Base-by-base conservation (phyloP, 1,284 basidiomycete genomes). In the Ceratobasidium theobromae region DNA sequence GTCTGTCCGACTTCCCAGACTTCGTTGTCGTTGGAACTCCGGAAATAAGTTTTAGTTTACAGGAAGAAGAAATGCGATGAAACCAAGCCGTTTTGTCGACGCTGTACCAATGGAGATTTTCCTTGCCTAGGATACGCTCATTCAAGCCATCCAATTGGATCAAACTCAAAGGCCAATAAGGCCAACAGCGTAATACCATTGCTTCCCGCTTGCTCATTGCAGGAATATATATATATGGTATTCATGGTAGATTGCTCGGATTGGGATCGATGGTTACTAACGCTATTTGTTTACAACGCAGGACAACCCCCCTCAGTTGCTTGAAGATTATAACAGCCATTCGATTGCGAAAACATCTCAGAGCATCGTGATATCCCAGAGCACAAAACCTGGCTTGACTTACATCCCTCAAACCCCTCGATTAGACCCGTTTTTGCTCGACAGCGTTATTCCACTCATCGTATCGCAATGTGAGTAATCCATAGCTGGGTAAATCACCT, bases 51-150 rank as follows among this genome's bases (percentile, higher is more conserved):
- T 38, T 16, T 8, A 38, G 9, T 38, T 18, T 30, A 51, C 23
- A 54, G 53, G 35, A 32, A 25, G 23, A 54, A 54, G 35, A 54
- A 54, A 54, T 54, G 53, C n/a, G 53, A 33, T 6, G 33, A 54
- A 35, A n/a, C 8, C 11, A 54, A 41, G 25, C 53, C 53, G 2
- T 11, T 18, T 27, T 54, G 53, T 23, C 32, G 32, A 11, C 16
- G 53, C 4, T 54, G 53, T 21, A 40, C n/a, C 16, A 14, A 23
- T 3, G 53, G 53, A 14, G 53, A 33, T 4, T 54, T 40, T 27
- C 4, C 8, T 8, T 54, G 53, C 23, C 23, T 38, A 16, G 53
- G 53, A 14, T 54, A 54, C 32, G 51, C 8, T 8, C 35, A n/a
- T n/a, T n/a, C 51, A 32, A 3, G 25, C 9, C 27, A 12, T 32